A percentile compares a stretch with the other conserved stretches of the same genome.
Evolutionary conservation across 768 basidiomycete species (phyloP).

Genomic region (Boletellus ananiceps): DNA sequence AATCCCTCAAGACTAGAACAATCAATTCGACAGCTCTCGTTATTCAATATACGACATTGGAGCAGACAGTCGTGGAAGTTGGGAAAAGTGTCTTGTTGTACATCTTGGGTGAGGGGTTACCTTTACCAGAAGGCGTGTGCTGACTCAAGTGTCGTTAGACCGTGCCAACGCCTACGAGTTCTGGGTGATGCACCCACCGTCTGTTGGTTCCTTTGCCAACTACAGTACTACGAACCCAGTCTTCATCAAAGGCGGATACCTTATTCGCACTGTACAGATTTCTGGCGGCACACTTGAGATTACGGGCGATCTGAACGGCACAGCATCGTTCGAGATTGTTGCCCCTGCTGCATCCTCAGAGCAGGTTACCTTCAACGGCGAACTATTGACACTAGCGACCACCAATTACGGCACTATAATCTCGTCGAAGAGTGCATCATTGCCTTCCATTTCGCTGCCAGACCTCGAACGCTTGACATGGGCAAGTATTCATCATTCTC

Average conservation of each 20-base stretch:
- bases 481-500: neutral
- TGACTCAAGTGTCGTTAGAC: conserved; percentile 30
- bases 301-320: conserved; percentile 42
- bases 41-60: conserved; percentile 43
- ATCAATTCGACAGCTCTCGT: conserved; percentile 35
- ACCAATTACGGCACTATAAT: conserved; percentile 43
- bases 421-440: conserved; percentile 8
- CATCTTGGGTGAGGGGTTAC: conserved; percentile 36
- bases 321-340: conserved; percentile 43
- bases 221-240: conserved; percentile 40
- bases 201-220: conserved; percentile 32
- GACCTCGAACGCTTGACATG: conserved; percentile 18
- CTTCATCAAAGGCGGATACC: conserved; percentile 46
- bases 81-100: conserved; percentile 39
- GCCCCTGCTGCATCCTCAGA: conserved; percentile 39
- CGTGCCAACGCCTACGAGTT: conserved; percentile 47
- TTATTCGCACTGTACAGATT: conserved; percentile 38
- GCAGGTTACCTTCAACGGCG: conserved; percentile 42
- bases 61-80: conserved; percentile 44
- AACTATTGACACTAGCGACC: conserved; percentile 27
- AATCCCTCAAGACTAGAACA: conserved; percentile 34
- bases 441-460: conserved; percentile 18
- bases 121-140: neutral
- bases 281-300: conserved; percentile 37
- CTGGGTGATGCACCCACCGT: conserved; percentile 44